Conservation (phyloP, 2,329 filamentous ascomycete genomes). For the Colletotrichum karsti region DNA sequence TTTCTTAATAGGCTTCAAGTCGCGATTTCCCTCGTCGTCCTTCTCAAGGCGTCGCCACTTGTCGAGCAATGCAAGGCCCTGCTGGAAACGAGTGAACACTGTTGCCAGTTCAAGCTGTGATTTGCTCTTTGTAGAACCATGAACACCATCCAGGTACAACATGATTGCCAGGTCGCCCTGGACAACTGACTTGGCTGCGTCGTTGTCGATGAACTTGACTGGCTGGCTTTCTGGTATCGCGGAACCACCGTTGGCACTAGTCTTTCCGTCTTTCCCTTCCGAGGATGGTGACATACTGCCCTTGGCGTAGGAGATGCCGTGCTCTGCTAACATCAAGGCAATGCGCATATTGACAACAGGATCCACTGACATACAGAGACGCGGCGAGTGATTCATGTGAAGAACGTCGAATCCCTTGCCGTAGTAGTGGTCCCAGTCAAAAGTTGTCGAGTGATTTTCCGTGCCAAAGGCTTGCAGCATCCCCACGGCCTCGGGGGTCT, state of each 20-base stretch:
- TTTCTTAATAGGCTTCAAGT: constrained; percentile 34
- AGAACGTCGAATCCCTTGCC: constrained; percentile 86
- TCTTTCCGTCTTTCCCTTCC: constrained; percentile 35
- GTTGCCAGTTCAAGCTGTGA: constrained; percentile 42
- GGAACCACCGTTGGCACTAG: constrained; percentile 19
- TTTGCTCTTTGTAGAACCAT: constrained; percentile 44
- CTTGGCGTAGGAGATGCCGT: constrained; percentile 54
- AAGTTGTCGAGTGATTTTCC: constrained; percentile 80
- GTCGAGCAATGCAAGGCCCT: constrained; percentile 46
- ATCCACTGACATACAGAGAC: constrained; percentile 60
- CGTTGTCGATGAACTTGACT: constrained; percentile 65
- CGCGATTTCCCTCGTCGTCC: constrained; percentile 15
- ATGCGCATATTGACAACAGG: constrained; percentile 57
- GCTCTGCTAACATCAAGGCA: constrained; percentile 57
- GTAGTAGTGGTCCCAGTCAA: constrained; percentile 81
- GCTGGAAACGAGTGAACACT: constrained; percentile 51
- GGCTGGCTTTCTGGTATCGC: constrained; percentile 34
- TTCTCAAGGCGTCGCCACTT: constrained; percentile 39
- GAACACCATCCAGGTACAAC: constrained; percentile 67
- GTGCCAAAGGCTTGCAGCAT: constrained; percentile 83
- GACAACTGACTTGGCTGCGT: constrained; percentile 53
- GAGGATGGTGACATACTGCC: constrained; percentile 47
- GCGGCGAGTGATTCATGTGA: constrained; percentile 64
- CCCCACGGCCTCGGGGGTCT: constrained; percentile 68
- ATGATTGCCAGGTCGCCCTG: constrained; percentile 62